Evolutionary conservation across 305 asterid genomes (phyloP).

Genomic region (Striga hermonthica): DNA sequence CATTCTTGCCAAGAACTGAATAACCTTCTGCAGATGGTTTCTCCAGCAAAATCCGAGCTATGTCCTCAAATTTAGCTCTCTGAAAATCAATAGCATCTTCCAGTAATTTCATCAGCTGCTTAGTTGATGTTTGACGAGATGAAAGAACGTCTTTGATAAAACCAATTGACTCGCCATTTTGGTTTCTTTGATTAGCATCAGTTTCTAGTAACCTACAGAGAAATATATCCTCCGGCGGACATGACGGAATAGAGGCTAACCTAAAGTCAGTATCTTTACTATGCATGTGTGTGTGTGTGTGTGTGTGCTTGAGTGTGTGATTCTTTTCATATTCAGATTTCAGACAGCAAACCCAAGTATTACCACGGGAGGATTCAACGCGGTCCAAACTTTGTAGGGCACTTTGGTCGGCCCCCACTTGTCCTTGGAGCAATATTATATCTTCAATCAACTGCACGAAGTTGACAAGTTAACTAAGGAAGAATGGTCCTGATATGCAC

Average conservation of each 20-base stretch:
- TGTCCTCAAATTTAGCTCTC: constrained; percentile 56
- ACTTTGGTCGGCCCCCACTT: constrained; percentile 61
- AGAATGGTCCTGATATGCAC: constrained; percentile 26
- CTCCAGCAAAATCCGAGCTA: constrained; percentile 48
- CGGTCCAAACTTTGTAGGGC: constrained; percentile 54
- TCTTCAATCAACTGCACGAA: constrained; percentile 69
- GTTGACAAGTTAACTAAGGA: constrained; percentile 28
- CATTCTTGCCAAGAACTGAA: constrained; percentile 32
- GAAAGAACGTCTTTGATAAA: constrained; percentile 61
- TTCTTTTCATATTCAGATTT: constrained; percentile 15
- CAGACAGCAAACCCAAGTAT: constrained; percentile 23
- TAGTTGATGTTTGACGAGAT: constrained; percentile 64
- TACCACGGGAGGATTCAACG: constrained; percentile 76
- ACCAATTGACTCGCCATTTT: constrained; percentile 42
- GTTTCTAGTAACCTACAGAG: constrained; percentile 68
- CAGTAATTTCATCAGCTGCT: constrained; percentile 68
- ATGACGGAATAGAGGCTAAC: constrained; percentile 72
- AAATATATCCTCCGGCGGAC: constrained; percentile 84
- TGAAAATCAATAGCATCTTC: constrained; percentile 64
- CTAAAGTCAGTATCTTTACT: constrained; percentile 33
- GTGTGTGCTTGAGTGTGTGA: background rate
- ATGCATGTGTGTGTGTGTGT: constrained; percentile 1
- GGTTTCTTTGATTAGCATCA: constrained; percentile 39
- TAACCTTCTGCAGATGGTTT: constrained; percentile 77
- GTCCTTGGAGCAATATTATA: constrained; percentile 68